A percentile compares a stretch with the other conserved stretches of the same genome.
These are phyloP conservation scores for Populus hybrid DNA, from an alignment of 441 rosid genomes.

Conservation along the genomic window DNA sequence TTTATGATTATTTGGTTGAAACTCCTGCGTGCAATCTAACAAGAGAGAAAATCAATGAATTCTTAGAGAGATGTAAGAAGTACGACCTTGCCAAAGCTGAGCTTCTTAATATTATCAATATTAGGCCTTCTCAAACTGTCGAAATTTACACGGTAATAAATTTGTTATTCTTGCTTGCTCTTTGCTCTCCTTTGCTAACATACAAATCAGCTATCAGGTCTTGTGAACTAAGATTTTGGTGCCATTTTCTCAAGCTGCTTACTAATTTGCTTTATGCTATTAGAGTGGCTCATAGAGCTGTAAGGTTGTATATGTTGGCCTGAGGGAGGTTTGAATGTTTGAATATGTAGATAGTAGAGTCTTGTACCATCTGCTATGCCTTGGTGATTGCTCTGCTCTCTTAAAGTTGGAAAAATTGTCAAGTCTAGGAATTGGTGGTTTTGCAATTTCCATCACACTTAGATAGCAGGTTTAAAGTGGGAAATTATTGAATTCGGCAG, in stretches of 20 bases:
- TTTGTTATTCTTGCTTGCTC: background rate
- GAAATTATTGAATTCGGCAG: background rate
- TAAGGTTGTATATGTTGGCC: background rate
- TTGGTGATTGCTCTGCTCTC: background rate
- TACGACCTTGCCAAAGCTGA: constrained; percentile 77
- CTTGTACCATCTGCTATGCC: background rate
- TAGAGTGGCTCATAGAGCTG: background rate
- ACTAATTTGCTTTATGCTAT: background rate
- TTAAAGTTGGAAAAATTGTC: background rate
- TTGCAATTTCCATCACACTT: background rate
- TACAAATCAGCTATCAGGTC: background rate
- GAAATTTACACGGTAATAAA: constrained; percentile 50
- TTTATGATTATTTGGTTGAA: constrained; percentile 67
- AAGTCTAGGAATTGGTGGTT: too few species aligned
- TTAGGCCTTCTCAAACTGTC: constrained; percentile 50
- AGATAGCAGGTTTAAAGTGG: background rate
- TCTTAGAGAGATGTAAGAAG: constrained; percentile 47
- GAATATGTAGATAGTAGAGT: background rate
- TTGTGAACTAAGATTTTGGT: background rate
- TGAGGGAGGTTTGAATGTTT: background rate
- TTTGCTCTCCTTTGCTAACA: background rate
- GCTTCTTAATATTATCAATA: constrained; percentile 67
- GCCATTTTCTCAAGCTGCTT: background rate
- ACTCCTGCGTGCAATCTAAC: constrained; percentile 59
- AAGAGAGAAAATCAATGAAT: constrained; percentile 45